phyloP scores from a whole-genome alignment of 1,284 basidiomycete species.

The Fomitopsis pinicola region DNA sequence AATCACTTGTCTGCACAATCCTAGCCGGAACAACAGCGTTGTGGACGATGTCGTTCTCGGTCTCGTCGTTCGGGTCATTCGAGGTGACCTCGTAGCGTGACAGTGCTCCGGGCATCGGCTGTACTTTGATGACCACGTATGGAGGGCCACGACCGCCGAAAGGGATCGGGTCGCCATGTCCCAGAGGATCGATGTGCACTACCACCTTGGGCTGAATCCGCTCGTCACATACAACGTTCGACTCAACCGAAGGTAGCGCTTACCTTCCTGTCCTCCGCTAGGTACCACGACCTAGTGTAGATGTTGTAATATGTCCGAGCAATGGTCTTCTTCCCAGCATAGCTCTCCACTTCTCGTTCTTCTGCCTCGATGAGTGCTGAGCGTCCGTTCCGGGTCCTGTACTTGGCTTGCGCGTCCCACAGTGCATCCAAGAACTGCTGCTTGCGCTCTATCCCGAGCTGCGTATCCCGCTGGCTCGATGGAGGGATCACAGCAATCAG shows the following conservation, averaged over 20 bases:
- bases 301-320: conserved; percentile 85
- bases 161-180: conserved; percentile 70
- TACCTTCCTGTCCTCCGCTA: conserved; percentile 75
- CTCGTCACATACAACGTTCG: background rate
- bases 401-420: conserved; percentile 80
- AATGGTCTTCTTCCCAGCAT: conserved; percentile 52
- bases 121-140: conserved; percentile 69
- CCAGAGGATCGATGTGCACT: conserved; percentile 75
- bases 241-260: conserved; percentile 6
- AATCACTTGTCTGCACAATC: conserved; percentile 77
- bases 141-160: conserved; percentile 68
- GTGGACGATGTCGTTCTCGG: conserved; percentile 81
- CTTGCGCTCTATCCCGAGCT: conserved; percentile 62
- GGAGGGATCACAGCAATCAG: conserved; percentile 73
- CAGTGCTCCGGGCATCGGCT: conserved; percentile 78
- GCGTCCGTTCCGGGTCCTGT: conserved; percentile 62
- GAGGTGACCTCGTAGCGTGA: conserved; percentile 74
- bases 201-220: conserved; percentile 74
- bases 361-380: conserved; percentile 66
- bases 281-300: conserved; percentile 74
- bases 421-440: conserved; percentile 82
- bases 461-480: conserved; percentile 54
- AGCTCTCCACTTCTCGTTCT: conserved; percentile 69
- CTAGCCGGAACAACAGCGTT: conserved; percentile 65
- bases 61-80: conserved; percentile 65